Evolutionary conservation across 2,329 filamentous ascomycete genomes (phyloP).

Genomic region (Xylariales sp.): DNA sequence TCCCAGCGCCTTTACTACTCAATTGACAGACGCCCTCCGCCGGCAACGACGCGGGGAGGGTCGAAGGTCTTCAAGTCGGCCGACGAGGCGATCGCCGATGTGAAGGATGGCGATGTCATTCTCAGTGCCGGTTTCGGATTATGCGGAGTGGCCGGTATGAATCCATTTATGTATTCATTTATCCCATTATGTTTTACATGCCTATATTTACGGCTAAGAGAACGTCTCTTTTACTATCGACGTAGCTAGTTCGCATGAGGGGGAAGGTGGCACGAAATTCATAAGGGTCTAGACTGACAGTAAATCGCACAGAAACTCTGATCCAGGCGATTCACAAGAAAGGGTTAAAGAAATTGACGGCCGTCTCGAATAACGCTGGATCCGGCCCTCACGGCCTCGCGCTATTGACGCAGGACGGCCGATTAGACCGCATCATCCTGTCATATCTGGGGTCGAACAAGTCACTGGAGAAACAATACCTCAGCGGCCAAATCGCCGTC

Average conservation of each 20-base stretch:
- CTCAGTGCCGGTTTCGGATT: conserved; percentile 86
- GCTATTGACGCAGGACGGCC: conserved; percentile 74
- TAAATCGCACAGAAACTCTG: conserved; percentile 67
- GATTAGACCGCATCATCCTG: conserved; percentile 77
- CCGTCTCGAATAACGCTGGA: conserved; percentile 85
- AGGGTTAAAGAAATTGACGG: conserved; percentile 73
- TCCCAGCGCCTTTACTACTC: conserved; percentile 27
- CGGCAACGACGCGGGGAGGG: conserved; percentile 44
- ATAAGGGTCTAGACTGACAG: conserved; percentile 13
- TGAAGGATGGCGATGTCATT: conserved; percentile 76
- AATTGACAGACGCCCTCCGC: conserved; percentile 29
- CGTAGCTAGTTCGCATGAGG: neutral
- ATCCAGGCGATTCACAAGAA: conserved; percentile 74
- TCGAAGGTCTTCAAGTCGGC: conserved; percentile 67
- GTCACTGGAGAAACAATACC: conserved; percentile 77
- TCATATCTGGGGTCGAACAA: conserved; percentile 85
- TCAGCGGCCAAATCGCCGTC: conserved; percentile 78
- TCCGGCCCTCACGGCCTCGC: conserved; percentile 76
- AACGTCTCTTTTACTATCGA: neutral
- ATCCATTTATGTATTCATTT: neutral
- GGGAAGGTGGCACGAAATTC: neutral
- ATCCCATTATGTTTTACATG: neutral
- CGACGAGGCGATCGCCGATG: conserved; percentile 75
- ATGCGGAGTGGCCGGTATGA: conserved; percentile 76
- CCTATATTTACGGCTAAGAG: neutral